Base-by-base conservation (phyloP, 768 basidiomycete genomes). In the Artomyces pyxidatus region DNA sequence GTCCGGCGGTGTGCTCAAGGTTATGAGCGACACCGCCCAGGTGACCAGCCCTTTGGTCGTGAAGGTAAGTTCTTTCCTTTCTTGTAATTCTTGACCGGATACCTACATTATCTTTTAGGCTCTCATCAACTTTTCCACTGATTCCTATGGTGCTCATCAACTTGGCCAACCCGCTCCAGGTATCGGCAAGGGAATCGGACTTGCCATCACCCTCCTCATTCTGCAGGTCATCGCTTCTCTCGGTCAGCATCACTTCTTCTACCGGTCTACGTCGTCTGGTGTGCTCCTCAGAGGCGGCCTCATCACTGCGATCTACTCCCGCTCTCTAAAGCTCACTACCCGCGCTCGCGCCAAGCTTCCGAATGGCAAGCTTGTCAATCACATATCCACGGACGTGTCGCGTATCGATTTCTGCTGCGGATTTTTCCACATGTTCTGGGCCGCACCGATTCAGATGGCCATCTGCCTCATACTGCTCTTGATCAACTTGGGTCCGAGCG, bases 371-470 rank as follows among this genome's bases (percentile, higher is more conserved):
- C 76, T 96, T 10, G 85, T 96, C 54, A 94, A 92, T 56, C 91
- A 95, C 67, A 94, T 98, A 52, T 91, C 88, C 5, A 90, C 88
- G 1, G 91, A 93, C 61, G 81, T 94, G 19, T 91, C 87, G 25
- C 78, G 93, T 19, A 88, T 97, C 61, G 92, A 97, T 61, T 96
- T 92, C 58, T 85, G 84, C 58, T 73, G 78, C 58, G 73, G 82
- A 17, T 87, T 83, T 68, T 85, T 89, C 64, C 87, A 89, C 57
- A 83, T 91, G 74, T 72, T 75, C 32, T 89, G 85, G 83, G 69
- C 83, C 5, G 78, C 83, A 0, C 83, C 82, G 1, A 81, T 93
- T 41, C 87, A 90, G 61, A 75, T 93, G 67, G 61, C 70, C 16
- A 79, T 94, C 42, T 91, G 88, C 62, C 73, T 93, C 4, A 65